Conservation (phyloP, 2,329 filamentous ascomycete genomes). For the Ascochyta pisi region DNA sequence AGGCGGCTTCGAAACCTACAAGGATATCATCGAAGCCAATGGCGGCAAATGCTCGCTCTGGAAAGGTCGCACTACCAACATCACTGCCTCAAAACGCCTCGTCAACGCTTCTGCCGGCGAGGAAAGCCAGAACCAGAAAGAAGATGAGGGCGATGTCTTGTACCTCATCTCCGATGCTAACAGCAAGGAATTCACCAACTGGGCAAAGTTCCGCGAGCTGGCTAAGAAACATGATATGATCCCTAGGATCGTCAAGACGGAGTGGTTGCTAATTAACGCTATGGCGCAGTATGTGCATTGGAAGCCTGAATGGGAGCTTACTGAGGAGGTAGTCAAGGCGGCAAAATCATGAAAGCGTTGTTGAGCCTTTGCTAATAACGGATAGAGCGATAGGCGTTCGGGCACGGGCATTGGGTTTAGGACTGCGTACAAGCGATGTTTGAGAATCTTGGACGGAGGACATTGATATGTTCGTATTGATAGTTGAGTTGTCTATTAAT, state of each 20-base stretch:
- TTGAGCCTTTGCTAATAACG: conserved; percentile 14
- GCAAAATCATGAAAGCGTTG: conserved; percentile 20
- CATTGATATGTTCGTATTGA: conserved; percentile 8
- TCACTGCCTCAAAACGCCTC: conserved; percentile 56
- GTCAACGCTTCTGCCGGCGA: conserved; percentile 34
- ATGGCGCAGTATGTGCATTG: conserved; percentile 79
- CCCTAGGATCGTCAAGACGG: conserved; percentile 79
- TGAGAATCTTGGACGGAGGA: conserved; percentile 1
- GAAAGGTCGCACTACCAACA: conserved; percentile 73
- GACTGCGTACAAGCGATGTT: conserved; percentile 21
- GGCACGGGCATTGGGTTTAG: conserved; percentile 17
- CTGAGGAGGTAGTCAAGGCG: conserved; percentile 40
- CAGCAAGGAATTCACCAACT: conserved; percentile 74
- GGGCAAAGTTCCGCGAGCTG: conserved; percentile 81
- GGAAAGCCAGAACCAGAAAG: conserved; percentile 66
- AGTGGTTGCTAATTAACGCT: conserved; percentile 89
- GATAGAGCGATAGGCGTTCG: conserved; percentile 29
- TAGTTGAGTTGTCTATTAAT: not conserved
- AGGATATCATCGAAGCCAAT: conserved; percentile 85
- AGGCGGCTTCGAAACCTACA: conserved; percentile 84
- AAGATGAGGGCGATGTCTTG: conserved; percentile 63
- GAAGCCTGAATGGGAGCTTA: conserved; percentile 44
- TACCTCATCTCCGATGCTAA: conserved; percentile 77
- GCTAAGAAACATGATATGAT: conserved; percentile 79
- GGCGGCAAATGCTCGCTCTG: conserved; percentile 83